Percentiles rank a stretch among this genome's conserved stretches.
phyloP scores from a whole-genome alignment of 306 rosid species.

The Begonia fuchsioides region DNA sequence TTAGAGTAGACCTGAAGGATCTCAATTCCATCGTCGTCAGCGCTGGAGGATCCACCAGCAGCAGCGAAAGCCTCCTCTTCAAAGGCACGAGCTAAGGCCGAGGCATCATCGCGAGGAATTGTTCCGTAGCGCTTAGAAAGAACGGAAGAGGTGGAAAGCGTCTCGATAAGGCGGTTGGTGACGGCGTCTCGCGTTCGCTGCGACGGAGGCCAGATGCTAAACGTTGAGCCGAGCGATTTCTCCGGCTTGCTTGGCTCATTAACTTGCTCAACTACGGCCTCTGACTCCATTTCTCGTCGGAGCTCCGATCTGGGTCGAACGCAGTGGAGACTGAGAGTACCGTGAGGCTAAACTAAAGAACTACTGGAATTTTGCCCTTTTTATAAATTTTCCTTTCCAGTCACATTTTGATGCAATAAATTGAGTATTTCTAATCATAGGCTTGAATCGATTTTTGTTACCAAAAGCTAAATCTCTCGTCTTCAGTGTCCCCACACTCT shows the following conservation, averaged over 20 bases:
- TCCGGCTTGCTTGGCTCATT: slow-evolving; percentile 2
- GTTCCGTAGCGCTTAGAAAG: slow-evolving; percentile 94
- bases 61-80: slow-evolving; percentile 58
- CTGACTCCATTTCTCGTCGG: not conserved
- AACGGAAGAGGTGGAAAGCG: slow-evolving; percentile 63
- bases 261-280: not conserved
- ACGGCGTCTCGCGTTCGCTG: slow-evolving; percentile 93
- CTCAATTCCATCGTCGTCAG: slow-evolving; percentile 69
- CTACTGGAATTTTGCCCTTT: too few species aligned
- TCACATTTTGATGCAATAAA: too few species aligned
- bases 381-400: too few species aligned
- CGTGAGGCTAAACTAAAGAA: too few species aligned
- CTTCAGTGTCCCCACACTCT: too few species aligned
- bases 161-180: slow-evolving; percentile 56
- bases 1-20: slow-evolving; percentile 88
- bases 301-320: too few species aligned
- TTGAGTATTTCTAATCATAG: too few species aligned
- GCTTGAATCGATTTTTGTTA: too few species aligned
- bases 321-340: too few species aligned
- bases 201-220: slow-evolving; percentile 93
- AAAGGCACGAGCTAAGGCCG: slow-evolving; percentile 38
- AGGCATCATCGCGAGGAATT: slow-evolving; percentile 42
- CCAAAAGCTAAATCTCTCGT: too few species aligned
- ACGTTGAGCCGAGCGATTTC: slow-evolving; percentile 22
- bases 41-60: slow-evolving; percentile 35